Evolutionary conservation across 495 filamentous ascomycete genomes (phyloP).

Genomic region (Penicillium robsamsonii): DNA sequence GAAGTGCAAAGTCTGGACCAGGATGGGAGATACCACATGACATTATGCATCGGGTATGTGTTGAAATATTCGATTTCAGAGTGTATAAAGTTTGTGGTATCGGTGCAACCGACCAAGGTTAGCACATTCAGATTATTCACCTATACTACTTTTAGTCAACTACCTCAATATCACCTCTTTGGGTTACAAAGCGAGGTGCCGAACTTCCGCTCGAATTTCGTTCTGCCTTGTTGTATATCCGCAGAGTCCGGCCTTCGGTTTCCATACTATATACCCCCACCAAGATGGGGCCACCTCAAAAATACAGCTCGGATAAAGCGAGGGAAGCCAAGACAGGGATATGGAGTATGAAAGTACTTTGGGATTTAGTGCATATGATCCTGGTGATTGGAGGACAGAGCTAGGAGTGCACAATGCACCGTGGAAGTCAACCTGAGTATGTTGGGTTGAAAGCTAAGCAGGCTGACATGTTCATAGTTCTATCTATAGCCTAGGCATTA

Average conservation of each 20-base stretch:
- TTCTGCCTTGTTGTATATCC: neutral
- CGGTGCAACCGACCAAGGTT: neutral
- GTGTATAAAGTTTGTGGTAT: neutral
- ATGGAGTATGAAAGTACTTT: conserved; percentile 8
- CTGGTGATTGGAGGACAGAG: neutral
- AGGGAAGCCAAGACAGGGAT: conserved; percentile 26
- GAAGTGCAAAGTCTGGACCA: neutral
- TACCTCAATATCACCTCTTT: conserved; percentile 1
- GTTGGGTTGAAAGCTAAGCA: neutral
- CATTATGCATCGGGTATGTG: neutral
- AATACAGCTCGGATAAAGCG: conserved; percentile 23
- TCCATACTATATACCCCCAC: conserved; percentile 4
- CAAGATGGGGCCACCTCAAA: conserved; percentile 14
- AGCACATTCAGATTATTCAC: neutral
- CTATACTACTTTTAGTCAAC: neutral
- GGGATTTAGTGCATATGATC: too few species aligned
- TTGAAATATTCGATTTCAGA: neutral
- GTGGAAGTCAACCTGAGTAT: neutral
- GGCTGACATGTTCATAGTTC: neutral
- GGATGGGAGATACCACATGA: conserved; percentile 4
- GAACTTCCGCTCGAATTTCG: neutral
- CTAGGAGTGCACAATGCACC: neutral
- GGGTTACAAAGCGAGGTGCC: neutral
- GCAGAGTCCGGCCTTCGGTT: neutral
- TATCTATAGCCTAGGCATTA: neutral